Base-by-base conservation (phyloP, 208 protist species). In the Acanthamoeba royreba region DNA sequence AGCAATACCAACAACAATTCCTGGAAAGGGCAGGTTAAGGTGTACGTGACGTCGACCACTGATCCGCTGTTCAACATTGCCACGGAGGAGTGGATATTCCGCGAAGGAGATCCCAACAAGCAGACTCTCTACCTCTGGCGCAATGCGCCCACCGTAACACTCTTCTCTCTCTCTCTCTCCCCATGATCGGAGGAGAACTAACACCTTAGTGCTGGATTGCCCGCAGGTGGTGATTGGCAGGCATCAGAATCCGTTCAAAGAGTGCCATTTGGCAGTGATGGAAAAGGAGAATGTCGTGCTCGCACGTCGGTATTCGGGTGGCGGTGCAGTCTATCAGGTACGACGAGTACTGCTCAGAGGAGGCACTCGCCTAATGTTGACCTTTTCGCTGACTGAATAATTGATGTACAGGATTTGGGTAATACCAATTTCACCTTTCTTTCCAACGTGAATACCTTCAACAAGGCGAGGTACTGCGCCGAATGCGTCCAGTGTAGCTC, bases 341-440 rank as follows among this genome's bases (percentile, higher is more conserved):
- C 33, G 8, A 22, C 33, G 17, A 63, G 19, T 58, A 19, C 3
- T 13, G 47, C 15, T 4, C 35, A 28, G 66, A 8, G 22, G 11
- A 40, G 77, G 11, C 77, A 9, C 7, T 28, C 11, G 25, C 77
- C 77, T 53, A 11, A 49, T 45, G 11, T 17, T 33, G 19, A 49
- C 8, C 13, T 11, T 49, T 9, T 53, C 40, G n/a, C n/a, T n/a
- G n/a, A n/a, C n/a, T n/a, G n/a, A n/a, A n/a, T n/a, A n/a, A n/a
- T n/a, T n/a, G n/a, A n/a, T n/a, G n/a, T n/a, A 25, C 52, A 91
- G 88, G 88, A 93, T 25, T 43, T 93, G 40, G 88, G 88, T 42
- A 93, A 93, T 63, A 83, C 88, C 55, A 61, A 55, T 63, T 93
- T 81, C 66, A 93, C 88, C 61, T 93, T 93, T 43, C 88, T 93